phyloP scores from a whole-genome alignment of 2,329 filamentous ascomycete species.

The Teratosphaeria epicoccoides region DNA sequence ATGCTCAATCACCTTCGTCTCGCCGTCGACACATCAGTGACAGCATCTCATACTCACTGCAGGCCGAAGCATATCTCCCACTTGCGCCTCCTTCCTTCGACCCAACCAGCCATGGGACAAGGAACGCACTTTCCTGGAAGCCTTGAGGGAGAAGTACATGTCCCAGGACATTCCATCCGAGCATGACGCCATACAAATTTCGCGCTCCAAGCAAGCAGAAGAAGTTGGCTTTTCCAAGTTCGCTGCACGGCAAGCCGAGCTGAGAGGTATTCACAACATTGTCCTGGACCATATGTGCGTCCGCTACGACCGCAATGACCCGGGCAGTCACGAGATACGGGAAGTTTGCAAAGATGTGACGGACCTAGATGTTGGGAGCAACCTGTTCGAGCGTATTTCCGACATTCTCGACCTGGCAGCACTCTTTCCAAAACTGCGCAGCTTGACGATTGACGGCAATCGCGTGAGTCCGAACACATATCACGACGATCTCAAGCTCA shows the following conservation, averaged over 20 bases:
- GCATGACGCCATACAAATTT: conserved; percentile 54
- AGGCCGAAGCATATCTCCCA: conserved; percentile 55
- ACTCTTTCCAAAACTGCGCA: conserved; percentile 53
- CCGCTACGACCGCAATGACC: conserved; percentile 13
- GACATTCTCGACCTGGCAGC: conserved; percentile 62
- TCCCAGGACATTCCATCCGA: conserved; percentile 24
- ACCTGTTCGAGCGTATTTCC: conserved; percentile 59
- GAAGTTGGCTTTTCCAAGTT: conserved; percentile 96
- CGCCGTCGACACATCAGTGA: neutral
- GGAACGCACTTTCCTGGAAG: conserved; percentile 64
- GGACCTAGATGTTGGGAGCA: conserved; percentile 77
- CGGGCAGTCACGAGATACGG: conserved; percentile 39
- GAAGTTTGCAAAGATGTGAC: conserved; percentile 47
- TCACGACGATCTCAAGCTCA: neutral
- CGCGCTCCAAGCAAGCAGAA: conserved; percentile 67
- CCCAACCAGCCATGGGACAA: conserved; percentile 60
- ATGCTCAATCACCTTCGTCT: conserved; percentile 23
- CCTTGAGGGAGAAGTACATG: conserved; percentile 75
- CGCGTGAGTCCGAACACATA: conserved; percentile 38
- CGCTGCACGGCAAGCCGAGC: conserved; percentile 61
- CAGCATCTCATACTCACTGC: conserved; percentile 18
- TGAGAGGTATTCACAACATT: conserved; percentile 68
- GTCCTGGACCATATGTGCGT: conserved; percentile 71
- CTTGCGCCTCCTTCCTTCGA: conserved; percentile 77
- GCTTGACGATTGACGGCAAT: conserved; percentile 46